Evolutionary conservation across 2,329 filamentous ascomycete genomes (phyloP), one percentile per base, ranked within the genome.

Genomic region (Cordyceps pruinosa): DNA sequence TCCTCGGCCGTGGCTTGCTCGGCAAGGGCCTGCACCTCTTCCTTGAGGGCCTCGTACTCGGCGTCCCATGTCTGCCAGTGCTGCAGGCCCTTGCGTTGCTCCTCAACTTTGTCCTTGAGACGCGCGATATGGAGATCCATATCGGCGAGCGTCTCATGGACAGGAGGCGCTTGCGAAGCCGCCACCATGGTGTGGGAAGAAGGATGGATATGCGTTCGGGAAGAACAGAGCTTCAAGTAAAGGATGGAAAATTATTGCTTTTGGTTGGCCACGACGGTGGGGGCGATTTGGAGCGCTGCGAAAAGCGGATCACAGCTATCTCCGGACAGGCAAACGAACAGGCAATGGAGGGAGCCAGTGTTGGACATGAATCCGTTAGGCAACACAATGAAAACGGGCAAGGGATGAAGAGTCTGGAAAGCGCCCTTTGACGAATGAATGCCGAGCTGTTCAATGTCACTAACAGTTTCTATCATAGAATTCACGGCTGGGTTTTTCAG

Each of bases 51-150:
- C 68, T 96, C 90, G 71, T 97, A 97, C 70, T 97, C 93, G 48
- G 88, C 84, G 69, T 96, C 92, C 83, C 89, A 95, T 56, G 86
- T 86, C 62, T 89, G 88, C 93, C 93, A 99, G 74, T 96, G 87
- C 61, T 85, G 84, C 54, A 97, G 79, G 7, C 88, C 86, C 66
- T 87, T 84, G 56, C 83, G 83, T 21, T 97, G 81, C 68, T 90
- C 65, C 28, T 62, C 61, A 47, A 96, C 81, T 62, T 87, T 90
- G 37, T 84, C 81, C 70, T 96, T 89, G 8, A 97, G 84, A 60
- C 85, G 80, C 62, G 81, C 76, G 17, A 89, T 83, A 66, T 93
- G 89, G 60, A 81, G 82, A 70, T 96, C 90, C 42, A 96, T 80
- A 65, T 86, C 81, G 45, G 82, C 74, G 51, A 91, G 78, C 55